A percentile compares a stretch with the other conserved stretches of the same genome.
Evolutionary conservation across 257 asterid genomes (phyloP).

Genomic region (Forsythia viridissima): DNA sequence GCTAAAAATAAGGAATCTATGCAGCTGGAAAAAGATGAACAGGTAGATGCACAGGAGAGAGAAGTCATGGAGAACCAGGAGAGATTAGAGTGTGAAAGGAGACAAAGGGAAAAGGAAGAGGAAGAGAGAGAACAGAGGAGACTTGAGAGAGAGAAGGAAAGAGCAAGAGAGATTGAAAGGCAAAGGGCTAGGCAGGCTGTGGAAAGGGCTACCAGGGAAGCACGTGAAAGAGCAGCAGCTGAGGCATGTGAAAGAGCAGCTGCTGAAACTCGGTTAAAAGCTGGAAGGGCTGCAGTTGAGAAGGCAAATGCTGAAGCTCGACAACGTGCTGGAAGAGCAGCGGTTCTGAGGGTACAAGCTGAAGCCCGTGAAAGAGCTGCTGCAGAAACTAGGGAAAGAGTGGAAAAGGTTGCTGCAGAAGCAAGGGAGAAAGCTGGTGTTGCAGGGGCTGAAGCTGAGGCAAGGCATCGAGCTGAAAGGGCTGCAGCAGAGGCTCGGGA

Average conservation of each 20-base stretch:
- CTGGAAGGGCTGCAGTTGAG: constrained; percentile 35
- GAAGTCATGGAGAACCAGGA: constrained; percentile 74
- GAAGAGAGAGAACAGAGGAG: constrained; percentile 81
- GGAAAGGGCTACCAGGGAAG: constrained; percentile 95
- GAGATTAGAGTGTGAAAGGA: constrained; percentile 67
- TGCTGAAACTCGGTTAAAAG: constrained; percentile 61
- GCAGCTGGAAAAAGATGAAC: constrained; percentile 56
- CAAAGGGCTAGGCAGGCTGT: constrained; percentile 85
- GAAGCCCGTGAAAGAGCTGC: constrained; percentile 78
- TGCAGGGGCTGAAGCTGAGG: constrained; percentile 69
- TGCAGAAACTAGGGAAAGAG: constrained; percentile 45
- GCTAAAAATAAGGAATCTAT: constrained; percentile 66
- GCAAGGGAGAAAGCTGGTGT: constrained; percentile 64
- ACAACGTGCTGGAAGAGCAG: constrained; percentile 81
- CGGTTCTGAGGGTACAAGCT: constrained; percentile 38
- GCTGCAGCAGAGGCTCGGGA: constrained; percentile 87
- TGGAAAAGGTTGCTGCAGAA: constrained; percentile 55
- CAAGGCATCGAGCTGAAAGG: constrained; percentile 85
- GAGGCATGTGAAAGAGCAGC: constrained; percentile 75
- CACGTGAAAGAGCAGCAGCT: constrained; percentile 89
- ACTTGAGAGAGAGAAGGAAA: constrained; percentile 79
- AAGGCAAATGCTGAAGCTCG: constrained; percentile 54
- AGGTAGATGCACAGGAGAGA: constrained; percentile 53
- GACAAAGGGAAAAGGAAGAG: constrained; percentile 80
- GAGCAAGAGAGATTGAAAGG: constrained; percentile 65